Base-by-base conservation (phyloP, 163 green algal species). In the Scenedesmus sp. region DNA sequence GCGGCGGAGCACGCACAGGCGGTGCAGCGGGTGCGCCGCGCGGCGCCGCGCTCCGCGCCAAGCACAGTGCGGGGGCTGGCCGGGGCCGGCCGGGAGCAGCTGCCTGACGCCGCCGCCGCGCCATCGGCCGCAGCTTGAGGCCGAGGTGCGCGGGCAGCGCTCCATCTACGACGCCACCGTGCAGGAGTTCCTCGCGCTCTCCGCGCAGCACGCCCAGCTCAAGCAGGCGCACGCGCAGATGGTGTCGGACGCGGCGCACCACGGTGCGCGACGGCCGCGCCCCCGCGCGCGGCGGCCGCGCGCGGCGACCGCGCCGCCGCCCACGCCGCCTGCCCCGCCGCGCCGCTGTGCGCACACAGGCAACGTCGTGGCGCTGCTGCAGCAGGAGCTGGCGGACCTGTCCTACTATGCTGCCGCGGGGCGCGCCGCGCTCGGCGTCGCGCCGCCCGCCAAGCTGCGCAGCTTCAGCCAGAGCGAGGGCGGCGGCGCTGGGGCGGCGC, bases 391-490 rank as follows among this genome's bases (percentile, higher is more conserved):
- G 4, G 24, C 66, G 51, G 66, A 75, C 18, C 47, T 75, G 36
- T 53, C 31, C 66, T 75, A 75, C 66, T 75, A 64, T 39, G 66
- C 66, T 54, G 66, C 66, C 48, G 66, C 66, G 51, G 66, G 66
- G 20, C 31, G 66, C 4, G 66, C 51, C 50, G 66, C 66, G 2
- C 48, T 75, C 4, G 66, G 48, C 31, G 20, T 62, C 1, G 26
- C 64, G 10, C 64, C 64, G 29, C 28, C 31, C 26, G 22, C 9
- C 64, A 48, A 29, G 28, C 26, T 62, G 20, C 34, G 7, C 15
- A 18, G 10, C 45, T 33, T 48, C 45, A 66, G 24, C 20, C 7
- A 47, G 29, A n/a, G n/a, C n/a, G n/a, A n/a, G n/a, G n/a, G n/a
- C n/a, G n/a, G n/a, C n/a, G n/a, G n/a, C n/a, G n/a, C n/a, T n/a